Conservation (phyloP, 345 rosid species). For the Eucalyptus guilfoylei region DNA sequence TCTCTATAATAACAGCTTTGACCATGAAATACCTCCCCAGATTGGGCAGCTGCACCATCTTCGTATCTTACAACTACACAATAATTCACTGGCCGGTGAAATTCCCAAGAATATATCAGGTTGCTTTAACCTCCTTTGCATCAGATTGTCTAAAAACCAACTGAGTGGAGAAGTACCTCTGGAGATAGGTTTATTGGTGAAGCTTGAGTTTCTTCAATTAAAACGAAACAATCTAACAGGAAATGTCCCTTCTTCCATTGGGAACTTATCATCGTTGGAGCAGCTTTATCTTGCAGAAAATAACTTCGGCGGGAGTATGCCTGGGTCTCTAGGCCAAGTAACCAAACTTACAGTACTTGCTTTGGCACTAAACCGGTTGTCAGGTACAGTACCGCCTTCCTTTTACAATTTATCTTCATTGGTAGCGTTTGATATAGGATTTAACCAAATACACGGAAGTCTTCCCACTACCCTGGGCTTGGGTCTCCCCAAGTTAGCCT, state of each 20-base stretch:
- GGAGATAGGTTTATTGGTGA: neutral
- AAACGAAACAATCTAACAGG: neutral
- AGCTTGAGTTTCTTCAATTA: neutral
- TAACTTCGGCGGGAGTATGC: neutral
- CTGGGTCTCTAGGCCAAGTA: neutral
- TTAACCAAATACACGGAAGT: neutral
- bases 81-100: too few relatives aligned
- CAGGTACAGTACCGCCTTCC: conserved; percentile 3
- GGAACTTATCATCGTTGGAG: neutral
- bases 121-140: too few relatives aligned
- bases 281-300: neutral
- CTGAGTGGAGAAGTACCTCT: neutral
- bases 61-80: too few relatives aligned
- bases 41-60: neutral
- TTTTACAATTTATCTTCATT: conserved; percentile 7
- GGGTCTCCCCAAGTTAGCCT: neutral
- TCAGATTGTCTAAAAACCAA: neutral
- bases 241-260: neutral
- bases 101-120: too few relatives aligned
- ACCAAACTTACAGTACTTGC: neutral
- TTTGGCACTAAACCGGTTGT: neutral
- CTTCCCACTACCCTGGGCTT: conserved; percentile 1
- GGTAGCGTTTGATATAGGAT: neutral
- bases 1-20: neutral
- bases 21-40: neutral